Evolutionary conservation across 225 moss, liverwort and hornwort species (phyloP), one percentile per base, ranked within the genome.

Genomic region (Asterella californica): DNA sequence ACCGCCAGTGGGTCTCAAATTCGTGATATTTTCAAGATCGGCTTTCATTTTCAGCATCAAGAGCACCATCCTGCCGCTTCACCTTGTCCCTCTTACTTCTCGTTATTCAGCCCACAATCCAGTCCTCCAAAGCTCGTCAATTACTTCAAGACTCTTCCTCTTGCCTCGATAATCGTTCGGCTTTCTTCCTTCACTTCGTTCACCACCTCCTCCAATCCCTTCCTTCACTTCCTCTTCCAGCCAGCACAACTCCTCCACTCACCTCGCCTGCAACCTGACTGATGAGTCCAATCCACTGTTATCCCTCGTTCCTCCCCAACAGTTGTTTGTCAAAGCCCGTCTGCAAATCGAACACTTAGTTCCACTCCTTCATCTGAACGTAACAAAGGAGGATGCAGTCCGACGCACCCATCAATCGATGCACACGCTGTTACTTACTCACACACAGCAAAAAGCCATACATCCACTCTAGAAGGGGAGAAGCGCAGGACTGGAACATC

Each of bases 1-100:
- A 36, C 91, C 91, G 15, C 97, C 94, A 64, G 82, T 89, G 0
- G 99, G 91, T 60, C 79, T 76, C 85, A 99, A 88, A 83, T 93
- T 92, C 70, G 99, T 95, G 83, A 95, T 71, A 70, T 88, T 91
- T 81, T 99, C 99, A 29, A 99, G 91, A 83, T 95, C 95, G 30
- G 93, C 95, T 87, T 95, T 99, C 30, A 99, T 82, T 88, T 93
- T 90, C 84, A 99, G 88, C 88, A 93, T 81, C 80, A 99, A 86
- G 1, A 92, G 37, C 69, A 99, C 99, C 99, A 99, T 99, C 84
- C 75, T 86, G 85, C 86, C 83, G 47, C 54, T 68, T n/a, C 74
- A 63, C 48, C 33, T 33, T 45, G 33, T 19, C 65, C 15, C 66
- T 47, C 66, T 42, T 32, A 10, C 10, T 47, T 24, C 46, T 62